These are phyloP conservation scores for Chlamydomonas sp. DNA, from an alignment of 139 green algal species.

Conservation along the genomic window DNA sequence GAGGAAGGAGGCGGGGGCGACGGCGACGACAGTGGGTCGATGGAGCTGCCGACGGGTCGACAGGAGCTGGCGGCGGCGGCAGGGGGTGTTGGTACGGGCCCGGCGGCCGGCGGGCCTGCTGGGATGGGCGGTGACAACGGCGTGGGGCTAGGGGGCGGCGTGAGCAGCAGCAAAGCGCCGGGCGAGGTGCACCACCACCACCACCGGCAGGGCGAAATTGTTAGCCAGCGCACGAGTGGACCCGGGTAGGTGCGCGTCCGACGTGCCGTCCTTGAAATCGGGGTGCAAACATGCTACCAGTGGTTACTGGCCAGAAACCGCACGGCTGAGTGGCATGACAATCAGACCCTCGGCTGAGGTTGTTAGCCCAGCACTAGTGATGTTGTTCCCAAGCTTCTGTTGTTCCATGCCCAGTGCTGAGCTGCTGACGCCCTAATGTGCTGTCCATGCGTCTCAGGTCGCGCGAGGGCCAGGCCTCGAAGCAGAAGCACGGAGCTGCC, in stretches of 20 bases:
- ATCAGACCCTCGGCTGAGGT: no score
- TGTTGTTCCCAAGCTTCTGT: no score
- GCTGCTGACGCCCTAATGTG: no score
- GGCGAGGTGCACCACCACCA: not conserved
- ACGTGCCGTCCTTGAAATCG: no score
- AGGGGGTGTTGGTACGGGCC: not conserved
- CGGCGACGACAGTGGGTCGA: slow-evolving; percentile 19
- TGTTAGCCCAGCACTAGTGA: no score
- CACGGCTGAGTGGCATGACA: no score
- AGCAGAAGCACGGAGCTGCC: slow-evolving; percentile 1
- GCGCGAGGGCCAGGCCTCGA: slow-evolving; percentile 24
- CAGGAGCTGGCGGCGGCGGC: slow-evolving; percentile 20
- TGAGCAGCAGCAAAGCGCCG: slow-evolving; percentile 12
- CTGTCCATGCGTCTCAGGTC: not conserved
- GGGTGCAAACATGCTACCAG: no score
- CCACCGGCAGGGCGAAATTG: not conserved
- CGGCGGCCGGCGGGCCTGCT: not conserved
- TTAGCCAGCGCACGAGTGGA: not conserved
- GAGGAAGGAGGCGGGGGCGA: slow-evolving; percentile 25
- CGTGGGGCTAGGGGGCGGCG: slow-evolving; percentile 1
- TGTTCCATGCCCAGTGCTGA: no score
- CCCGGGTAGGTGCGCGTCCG: not conserved
- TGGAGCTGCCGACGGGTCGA: slow-evolving; percentile 22
- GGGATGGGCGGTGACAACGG: slow-evolving; percentile 25
- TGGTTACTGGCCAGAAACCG: no score